These are phyloP conservation scores for Exophiala spinifera DNA, from an alignment of 2,329 filamentous ascomycete species.

Conservation along the genomic window DNA sequence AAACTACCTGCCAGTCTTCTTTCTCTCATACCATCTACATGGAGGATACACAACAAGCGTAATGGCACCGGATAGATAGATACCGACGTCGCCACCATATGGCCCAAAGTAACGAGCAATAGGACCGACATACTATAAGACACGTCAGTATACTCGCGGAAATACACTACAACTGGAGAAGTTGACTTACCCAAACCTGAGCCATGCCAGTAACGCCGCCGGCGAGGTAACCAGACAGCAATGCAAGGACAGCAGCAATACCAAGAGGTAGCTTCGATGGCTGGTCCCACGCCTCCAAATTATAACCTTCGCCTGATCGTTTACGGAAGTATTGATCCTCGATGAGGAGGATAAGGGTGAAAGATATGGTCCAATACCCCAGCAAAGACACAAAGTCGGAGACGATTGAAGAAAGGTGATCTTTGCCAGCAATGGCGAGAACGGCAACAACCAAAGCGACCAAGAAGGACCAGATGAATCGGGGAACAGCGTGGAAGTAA, in stretches of 20 bases:
- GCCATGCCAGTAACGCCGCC: conserved; percentile 71
- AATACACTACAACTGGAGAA: not conserved
- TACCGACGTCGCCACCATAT: conserved; percentile 57
- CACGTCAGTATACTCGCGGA: not conserved
- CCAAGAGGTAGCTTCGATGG: conserved; percentile 43
- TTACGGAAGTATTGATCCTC: conserved; percentile 47
- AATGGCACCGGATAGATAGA: conserved; percentile 66
- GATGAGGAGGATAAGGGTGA: conserved; percentile 45
- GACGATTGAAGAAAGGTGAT: conserved; percentile 42
- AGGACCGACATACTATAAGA: conserved; percentile 55
- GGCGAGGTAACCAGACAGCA: conserved; percentile 40
- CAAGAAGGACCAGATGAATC: conserved; percentile 47
- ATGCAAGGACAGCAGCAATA: conserved; percentile 23
- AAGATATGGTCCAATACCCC: conserved; percentile 48
- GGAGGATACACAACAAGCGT: conserved; percentile 54
- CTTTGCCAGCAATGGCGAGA: conserved; percentile 44
- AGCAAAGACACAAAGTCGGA: conserved; percentile 47
- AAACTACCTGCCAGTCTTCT: conserved; percentile 31
- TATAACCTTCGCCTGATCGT: conserved; percentile 39
- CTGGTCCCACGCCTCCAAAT: conserved; percentile 47
- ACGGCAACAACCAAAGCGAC: conserved; percentile 44
- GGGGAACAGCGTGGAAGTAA: conserved; percentile 51
- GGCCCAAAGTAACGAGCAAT: conserved; percentile 56
- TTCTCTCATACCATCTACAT: conserved; percentile 52
- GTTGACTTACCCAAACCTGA: conserved; percentile 54